Evolutionary conservation across 768 basidiomycete species (phyloP), one percentile per base, ranked within the genome.

Genomic region (Pleurotus platypus): DNA sequence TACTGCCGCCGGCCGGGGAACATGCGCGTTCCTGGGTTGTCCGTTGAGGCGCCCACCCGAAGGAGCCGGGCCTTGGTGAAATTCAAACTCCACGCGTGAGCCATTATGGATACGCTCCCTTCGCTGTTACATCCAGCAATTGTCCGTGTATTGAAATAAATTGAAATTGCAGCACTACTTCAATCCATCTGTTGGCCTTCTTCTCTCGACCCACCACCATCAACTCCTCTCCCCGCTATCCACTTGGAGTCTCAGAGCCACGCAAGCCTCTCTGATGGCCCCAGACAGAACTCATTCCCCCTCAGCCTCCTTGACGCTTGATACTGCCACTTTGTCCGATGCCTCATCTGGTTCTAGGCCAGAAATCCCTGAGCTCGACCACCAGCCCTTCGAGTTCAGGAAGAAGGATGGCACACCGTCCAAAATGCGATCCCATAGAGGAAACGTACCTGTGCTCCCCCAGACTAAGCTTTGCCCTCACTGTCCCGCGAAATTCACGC

Each of bases 401-500:
- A 54, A 54, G 51, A 54, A 54, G 27, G 51, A 75, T 38, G 74
- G 76, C 15, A 69, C 68, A 2, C 62, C 74, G 15, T 78, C 79
- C 57, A 72, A 75, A 58, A 79, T 77, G 74, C 73, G 76, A 30
- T 72, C 72, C 30, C 79, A 81, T 66, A 72, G 71, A 70, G 87
- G 86, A 57, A 89, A 89, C 66, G 77, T 84, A 64, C 87, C 87
- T 26, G 76, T 76, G 35, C 75, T 89, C 16, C 87, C 87, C 0
- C 86, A 89, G 69, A 87, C 81, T n/a, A 87, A 89, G 66, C 75
- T 80, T 48, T 89, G 87, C 63, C 78, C 81, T 9, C 71, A 83
- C 30, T 90, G 87, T 63, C 85, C 85, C 0, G 86, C 87, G 3
- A 87, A 85, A 64, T 90, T 89, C 65, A 89, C 87, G 3, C 75